phyloP scores from a whole-genome alignment of 192 early-diverging fungal genomes.

The Mortierella alpina region DNA sequence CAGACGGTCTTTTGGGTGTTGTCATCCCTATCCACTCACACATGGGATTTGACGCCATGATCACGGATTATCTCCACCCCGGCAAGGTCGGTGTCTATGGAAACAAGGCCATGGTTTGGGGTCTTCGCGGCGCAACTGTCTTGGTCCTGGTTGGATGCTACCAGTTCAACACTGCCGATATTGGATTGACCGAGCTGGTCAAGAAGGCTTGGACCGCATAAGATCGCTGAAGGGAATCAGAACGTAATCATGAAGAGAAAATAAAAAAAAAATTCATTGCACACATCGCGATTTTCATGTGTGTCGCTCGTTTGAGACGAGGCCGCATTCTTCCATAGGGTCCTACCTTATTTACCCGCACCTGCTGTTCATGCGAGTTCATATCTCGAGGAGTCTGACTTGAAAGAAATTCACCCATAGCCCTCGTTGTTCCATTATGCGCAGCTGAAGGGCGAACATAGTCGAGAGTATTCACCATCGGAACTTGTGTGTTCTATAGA shows the following conservation, averaged over 20 bases:
- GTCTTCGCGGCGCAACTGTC: conserved; percentile 76
- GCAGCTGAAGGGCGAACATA: too few relatives aligned
- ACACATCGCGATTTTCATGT: neutral
- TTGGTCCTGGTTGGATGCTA: conserved; percentile 86
- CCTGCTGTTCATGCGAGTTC: too few relatives aligned
- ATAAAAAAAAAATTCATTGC: neutral
- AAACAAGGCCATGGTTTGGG: conserved; percentile 71
- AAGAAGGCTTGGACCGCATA: conserved; percentile 89
- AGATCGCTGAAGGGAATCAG: neutral
- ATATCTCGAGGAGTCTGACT: too few relatives aligned
- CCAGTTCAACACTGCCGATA: conserved; percentile 95
- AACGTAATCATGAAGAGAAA: neutral
- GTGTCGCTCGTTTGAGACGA: too few relatives aligned
- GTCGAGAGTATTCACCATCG: too few relatives aligned
- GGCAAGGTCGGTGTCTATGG: conserved; percentile 68
- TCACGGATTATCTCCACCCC: conserved; percentile 87
- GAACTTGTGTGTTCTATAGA: too few relatives aligned
- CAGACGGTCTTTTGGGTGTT: conserved; percentile 90
- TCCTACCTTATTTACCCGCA: too few relatives aligned
- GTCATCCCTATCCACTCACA: conserved; percentile 92
- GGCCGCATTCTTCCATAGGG: too few relatives aligned
- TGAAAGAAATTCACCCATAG: too few relatives aligned
- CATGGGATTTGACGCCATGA: conserved; percentile 80
- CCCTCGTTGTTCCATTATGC: too few relatives aligned
- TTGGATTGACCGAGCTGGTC: conserved; percentile 92